Evolutionary conservation across 2,329 filamentous ascomycete genomes (phyloP), one percentile per base, ranked within the genome.

Genomic region (Aspergillus niger): DNA sequence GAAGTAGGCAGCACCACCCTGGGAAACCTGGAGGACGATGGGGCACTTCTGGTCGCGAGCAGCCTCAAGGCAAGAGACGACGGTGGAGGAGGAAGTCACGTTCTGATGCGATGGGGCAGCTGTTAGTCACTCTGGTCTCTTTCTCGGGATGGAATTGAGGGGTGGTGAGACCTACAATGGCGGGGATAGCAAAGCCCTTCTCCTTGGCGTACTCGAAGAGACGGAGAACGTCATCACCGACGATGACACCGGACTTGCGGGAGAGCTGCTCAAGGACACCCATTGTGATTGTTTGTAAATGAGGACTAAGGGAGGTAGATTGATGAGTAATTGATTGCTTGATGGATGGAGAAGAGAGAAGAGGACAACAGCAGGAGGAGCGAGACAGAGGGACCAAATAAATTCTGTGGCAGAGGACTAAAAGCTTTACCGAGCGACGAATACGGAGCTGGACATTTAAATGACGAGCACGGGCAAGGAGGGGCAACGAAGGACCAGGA

Each of bases 1-100:
- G 76, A 96, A 96, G 86, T 89, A 96, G 72, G 92, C 93, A 66
- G 92, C 90, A 81, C 93, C 93, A 75, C 95, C 95, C 81, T 98
- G 91, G 72, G 91, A 96, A 73, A 91, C 85, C 83, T 98, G 95
- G 70, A 98, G 88, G 80, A 97, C 90, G 81, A 97, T 89, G 72
- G 95, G 95, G 63, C 91, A 85, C 80, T 96, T 96, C 77, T 88
- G 84, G 80, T 98, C 93, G 73, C 92, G 89, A 71, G 95, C 95
- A 77, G 95, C 95, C 86, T 99, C 95, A 71, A 99, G 92, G 58
- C 91, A 82, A 72, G 92, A 88, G 68, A 97, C 89, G 65, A 88
- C 89, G 65, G 90, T 92, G 65, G 92, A 97, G 64, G 91, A 96
- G 44, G 92, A 96, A 71, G 94, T 98, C 75, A 96, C 91, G 82